Evolutionary conservation across 2,329 filamentous ascomycete species (phyloP).

Genomic region (Verticillium nubilum): DNA sequence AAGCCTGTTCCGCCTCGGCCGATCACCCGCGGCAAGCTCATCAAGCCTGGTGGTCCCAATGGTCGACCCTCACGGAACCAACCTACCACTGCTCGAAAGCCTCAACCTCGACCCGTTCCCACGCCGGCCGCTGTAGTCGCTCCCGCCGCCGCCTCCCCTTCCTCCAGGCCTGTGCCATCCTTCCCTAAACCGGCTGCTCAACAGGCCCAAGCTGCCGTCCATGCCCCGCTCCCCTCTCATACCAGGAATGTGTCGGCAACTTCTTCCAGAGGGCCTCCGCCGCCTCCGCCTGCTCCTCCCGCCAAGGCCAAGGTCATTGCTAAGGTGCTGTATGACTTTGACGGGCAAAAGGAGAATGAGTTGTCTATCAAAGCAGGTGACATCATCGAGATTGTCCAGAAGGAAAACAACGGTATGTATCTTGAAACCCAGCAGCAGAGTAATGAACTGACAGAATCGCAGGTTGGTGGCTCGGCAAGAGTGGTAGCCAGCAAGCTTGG

Average conservation of each 20-base stretch:
- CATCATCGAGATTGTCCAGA: constrained; percentile 83
- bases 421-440: neutral
- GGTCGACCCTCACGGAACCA: constrained; percentile 72
- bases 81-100: constrained; percentile 34
- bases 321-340: constrained; percentile 90
- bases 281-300: constrained; percentile 59
- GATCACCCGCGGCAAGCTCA: constrained; percentile 88
- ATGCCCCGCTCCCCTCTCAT: constrained; percentile 9
- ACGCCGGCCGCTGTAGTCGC: constrained; percentile 25
- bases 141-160: constrained; percentile 16
- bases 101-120: constrained; percentile 36
- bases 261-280: constrained; percentile 44
- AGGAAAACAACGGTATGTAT: constrained; percentile 83
- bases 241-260: constrained; percentile 7
- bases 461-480: constrained; percentile 97
- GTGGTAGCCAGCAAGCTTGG: constrained; percentile 73
- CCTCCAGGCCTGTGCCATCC: constrained; percentile 12
- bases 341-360: constrained; percentile 78
- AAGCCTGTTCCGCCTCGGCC: constrained; percentile 84
- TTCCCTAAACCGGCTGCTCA: constrained; percentile 11
- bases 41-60: constrained; percentile 82
- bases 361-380: constrained; percentile 75
- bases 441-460: constrained; percentile 24
- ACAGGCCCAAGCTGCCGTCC: constrained; percentile 11
- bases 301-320: constrained; percentile 69